Base-by-base conservation (phyloP, 1,284 basidiomycete genomes). In the Ustilago cynodontis region DNA sequence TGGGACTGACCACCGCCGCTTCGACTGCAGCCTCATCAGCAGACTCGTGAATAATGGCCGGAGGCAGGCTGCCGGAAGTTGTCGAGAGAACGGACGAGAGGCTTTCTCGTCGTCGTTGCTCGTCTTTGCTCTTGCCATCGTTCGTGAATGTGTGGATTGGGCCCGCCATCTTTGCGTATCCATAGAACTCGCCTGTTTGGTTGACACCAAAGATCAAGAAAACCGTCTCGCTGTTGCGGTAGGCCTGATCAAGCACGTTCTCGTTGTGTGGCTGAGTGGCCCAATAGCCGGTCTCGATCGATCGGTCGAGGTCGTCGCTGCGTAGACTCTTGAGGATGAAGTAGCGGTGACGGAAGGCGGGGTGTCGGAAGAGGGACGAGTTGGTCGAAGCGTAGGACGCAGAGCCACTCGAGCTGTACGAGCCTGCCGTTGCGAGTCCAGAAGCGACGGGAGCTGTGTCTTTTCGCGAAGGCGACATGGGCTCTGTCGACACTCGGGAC, bases 241-340 rank as follows among this genome's bases (percentile, higher is more conserved):
- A 98, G 0, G 95, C 95, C 85, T 94, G 94, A 79, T 98, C 94
- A 29, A 87, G 80, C 1, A 87, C 85, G 14, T 80, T 79, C 86
- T 98, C 95, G 82, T 98, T 98, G 87, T 98, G 95, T 66, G 89
- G 89, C 86, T 98, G 96, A 0, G 95, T 98, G 37, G 93, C 92
- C 95, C 96, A 98, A 0, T 92, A 76, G 1, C 93, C 92, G 9
- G 89, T 90, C 84, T 92, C 88, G n/a, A 94, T 91, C 78, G 93
- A 94, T 28, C 93, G 88, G 77, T 95, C 92, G 77, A 98, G 88
- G 85, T 97, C 94, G 74, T 89, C 90, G 91, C 94, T 80, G 56
- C 65, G 70, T 43, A 84, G 87, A 35, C 93, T 94, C 87, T 98
- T 98, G 78, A 98, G 90, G 71, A 98, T 95, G 82, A 98, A 98